Percentiles rank a stretch among this genome's conserved stretches.
phyloP scores from a whole-genome alignment of 225 moss, liverwort and hornwort genomes.

The Ulota crispa region DNA sequence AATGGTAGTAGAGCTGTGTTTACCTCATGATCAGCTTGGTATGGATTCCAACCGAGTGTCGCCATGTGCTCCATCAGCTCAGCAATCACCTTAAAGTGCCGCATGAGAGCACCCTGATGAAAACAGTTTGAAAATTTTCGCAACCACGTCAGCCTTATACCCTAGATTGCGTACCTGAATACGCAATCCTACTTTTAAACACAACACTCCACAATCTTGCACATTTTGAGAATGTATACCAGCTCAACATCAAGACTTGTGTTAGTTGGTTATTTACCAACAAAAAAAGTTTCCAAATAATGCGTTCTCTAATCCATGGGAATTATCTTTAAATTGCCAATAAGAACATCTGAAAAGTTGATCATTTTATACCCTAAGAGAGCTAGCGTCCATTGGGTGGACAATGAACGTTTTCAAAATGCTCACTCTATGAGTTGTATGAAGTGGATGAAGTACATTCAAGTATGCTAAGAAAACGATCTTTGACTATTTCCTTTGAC shows the following conservation, averaged over 20 bases:
- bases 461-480: too few species aligned
- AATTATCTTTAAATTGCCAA: background rate
- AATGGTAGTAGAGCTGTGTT: background rate
- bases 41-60: constrained; percentile 82
- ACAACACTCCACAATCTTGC: background rate
- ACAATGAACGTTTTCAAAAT: too few species aligned
- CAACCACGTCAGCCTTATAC: background rate
- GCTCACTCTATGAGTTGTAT: too few species aligned
- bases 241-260: background rate
- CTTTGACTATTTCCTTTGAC: too few species aligned
- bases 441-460: too few species aligned
- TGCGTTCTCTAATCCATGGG: background rate
- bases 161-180: background rate
- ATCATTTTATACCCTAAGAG: too few species aligned
- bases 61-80: constrained; percentile 79
- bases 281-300: background rate
- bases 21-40: constrained; percentile 99
- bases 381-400: too few species aligned
- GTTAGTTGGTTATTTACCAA: background rate
- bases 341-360: background rate
- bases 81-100: constrained; percentile 71
- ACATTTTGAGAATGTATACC: background rate
- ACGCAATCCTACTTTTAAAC: background rate
- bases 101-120: constrained; percentile 76
- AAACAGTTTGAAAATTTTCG: constrained; percentile 1